Evolutionary conservation across 2,329 filamentous ascomycete species (phyloP).

Genomic region (Epichloe elymi): DNA sequence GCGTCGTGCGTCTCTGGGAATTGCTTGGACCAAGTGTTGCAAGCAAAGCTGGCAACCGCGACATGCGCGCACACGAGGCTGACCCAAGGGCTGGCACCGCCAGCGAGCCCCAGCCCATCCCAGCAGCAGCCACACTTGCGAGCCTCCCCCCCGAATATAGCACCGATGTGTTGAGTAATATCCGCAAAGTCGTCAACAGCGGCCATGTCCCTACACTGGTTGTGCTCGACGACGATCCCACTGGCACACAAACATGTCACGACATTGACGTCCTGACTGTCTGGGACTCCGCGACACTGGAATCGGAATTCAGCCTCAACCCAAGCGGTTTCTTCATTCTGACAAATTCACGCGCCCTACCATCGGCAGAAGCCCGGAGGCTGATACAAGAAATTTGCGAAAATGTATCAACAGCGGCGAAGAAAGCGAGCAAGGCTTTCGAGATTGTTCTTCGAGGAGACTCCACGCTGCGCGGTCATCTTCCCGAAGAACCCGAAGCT

Average conservation of each 20-base stretch:
- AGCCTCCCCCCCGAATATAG: conserved; percentile 11
- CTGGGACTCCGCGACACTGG: conserved; percentile 34
- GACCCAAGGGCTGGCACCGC: background rate
- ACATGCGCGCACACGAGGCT: background rate
- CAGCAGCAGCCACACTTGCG: conserved; percentile 11
- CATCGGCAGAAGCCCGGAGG: conserved; percentile 28
- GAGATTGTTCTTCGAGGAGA: conserved; percentile 43
- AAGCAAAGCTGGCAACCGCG: background rate
- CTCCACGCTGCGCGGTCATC: conserved; percentile 41
- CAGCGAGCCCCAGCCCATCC: conserved; percentile 3
- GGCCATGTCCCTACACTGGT: conserved; percentile 22
- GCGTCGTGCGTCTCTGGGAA: conserved; percentile 27
- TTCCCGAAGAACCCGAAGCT: conserved; percentile 39
- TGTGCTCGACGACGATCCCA: conserved; percentile 42
- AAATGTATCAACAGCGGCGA: conserved; percentile 33
- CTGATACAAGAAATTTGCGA: conserved; percentile 35
- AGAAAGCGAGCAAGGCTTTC: conserved; percentile 24
- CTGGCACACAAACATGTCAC: conserved; percentile 47
- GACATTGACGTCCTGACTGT: conserved; percentile 40
- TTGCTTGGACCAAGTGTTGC: conserved; percentile 11
- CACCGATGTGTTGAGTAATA: conserved; percentile 11
- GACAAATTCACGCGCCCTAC: conserved; percentile 43
- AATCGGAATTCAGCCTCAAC: conserved; percentile 27
- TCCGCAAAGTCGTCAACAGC: conserved; percentile 8
- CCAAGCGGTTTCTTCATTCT: conserved; percentile 42